Evolutionary conservation across 1,284 basidiomycete genomes (phyloP), one percentile per base, ranked within the genome.

Genomic region (Pisolithus thermaeus): DNA sequence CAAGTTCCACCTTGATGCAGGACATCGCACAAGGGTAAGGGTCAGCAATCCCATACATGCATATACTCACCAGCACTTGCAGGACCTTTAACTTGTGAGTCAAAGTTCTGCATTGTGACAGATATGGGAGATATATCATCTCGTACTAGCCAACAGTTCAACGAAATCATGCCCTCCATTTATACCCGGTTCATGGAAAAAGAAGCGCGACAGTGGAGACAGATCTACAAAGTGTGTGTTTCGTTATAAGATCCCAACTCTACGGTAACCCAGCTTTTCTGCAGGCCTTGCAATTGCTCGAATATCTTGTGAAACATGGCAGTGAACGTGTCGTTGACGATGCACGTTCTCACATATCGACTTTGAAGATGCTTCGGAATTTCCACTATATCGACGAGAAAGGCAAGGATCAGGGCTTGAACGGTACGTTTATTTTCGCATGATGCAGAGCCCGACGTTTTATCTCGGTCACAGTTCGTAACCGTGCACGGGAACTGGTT

Each of bases 371-470:
- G 89, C 81, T 99, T 8, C 78, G 95, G 55, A 97, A 88, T 65
- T 99, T 99, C 73, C 97, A 99, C 68, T 98, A 97, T 70, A 92
- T 97, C 52, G 97, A 99, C 61, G 96, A 99, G 59, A 97, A 96
- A 72, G 94, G 92, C 53, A 99, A 99, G 70, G 97, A 99, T 64
- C 93, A 99, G 70, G 96, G 96, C n/a, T 82, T 97, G 62, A 99
- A 99, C 62, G 92, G 93, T 92, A 61, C 36, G 81, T 64, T 25
- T 25, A 27, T 41, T 16, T 7, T 22, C 4, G 18, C 18, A 7
- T n/a, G 6, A 2, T 9, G 5, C 8, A n/a, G 22, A 12, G 1
- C 38, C 0, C 12, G 30, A 25, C 7, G 23, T 27, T 8, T 30
- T 23, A 23, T 36, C 3, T 30, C 51, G 38, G 12, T 42, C n/a